Conservation (phyloP, 1,284 basidiomycete species). For the Heterobasidion annosum region DNA sequence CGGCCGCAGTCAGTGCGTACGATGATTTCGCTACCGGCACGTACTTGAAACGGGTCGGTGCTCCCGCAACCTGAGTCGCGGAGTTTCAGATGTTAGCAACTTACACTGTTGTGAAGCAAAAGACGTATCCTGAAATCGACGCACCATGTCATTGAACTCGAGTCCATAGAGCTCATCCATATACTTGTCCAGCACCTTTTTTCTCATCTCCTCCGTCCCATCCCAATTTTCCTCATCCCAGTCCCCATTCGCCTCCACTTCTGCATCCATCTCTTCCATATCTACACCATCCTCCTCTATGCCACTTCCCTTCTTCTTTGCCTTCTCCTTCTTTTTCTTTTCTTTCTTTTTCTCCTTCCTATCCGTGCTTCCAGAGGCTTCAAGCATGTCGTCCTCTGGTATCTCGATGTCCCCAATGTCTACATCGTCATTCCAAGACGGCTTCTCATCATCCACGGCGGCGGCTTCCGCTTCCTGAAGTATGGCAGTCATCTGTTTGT, state of each 20-base stretch:
- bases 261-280: slow-evolving; percentile 67
- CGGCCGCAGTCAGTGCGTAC: slow-evolving; percentile 75
- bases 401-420: slow-evolving; percentile 65
- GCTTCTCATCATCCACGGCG: slow-evolving; percentile 52
- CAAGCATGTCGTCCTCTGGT: slow-evolving; percentile 24
- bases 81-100: slow-evolving; percentile 2
- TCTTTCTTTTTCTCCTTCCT: slow-evolving; percentile 40
- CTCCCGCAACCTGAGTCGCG: slow-evolving; percentile 64
- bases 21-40: slow-evolving; percentile 57
- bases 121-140: slow-evolving; percentile 16
- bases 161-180: slow-evolving; percentile 87
- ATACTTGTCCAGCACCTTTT: slow-evolving; percentile 72
- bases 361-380: slow-evolving; percentile 31
- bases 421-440: slow-evolving; percentile 85
- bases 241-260: slow-evolving; percentile 2
- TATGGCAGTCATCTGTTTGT: slow-evolving; percentile 66
- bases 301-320: slow-evolving; percentile 21
- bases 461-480: slow-evolving; percentile 51
- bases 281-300: slow-evolving; percentile 40
- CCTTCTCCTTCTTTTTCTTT: slow-evolving; percentile 42
- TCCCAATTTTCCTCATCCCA: slow-evolving; percentile 63
- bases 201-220: slow-evolving; percentile 82
- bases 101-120: background rate
- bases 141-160: slow-evolving; percentile 93
- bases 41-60: slow-evolving; percentile 94